These are phyloP conservation scores for Cladobotryum mycophilum DNA, from an alignment of 2,329 filamentous ascomycete genomes.

Conservation along the genomic window DNA sequence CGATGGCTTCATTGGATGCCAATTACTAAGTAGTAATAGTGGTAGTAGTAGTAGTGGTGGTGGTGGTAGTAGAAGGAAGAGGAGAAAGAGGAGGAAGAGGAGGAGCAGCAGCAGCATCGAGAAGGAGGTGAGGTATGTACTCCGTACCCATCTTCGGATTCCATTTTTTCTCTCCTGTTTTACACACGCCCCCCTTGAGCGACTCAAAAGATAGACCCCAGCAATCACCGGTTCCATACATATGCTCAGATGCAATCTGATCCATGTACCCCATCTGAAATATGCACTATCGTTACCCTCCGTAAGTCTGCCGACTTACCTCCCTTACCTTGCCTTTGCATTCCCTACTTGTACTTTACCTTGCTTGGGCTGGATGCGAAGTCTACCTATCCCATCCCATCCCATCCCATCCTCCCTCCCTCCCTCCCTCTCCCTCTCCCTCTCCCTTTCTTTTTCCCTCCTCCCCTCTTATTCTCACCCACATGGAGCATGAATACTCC, in stretches of 20 bases:
- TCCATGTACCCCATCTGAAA: no score
- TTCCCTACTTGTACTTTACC: no score
- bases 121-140: neutral
- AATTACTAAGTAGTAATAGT: no score
- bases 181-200: neutral
- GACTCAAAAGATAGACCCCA: no score
- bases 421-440: neutral
- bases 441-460: neutral
- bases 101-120: no score
- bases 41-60: no score
- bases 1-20: conserved; percentile 7
- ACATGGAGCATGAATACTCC: conserved; percentile 2
- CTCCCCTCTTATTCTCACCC: neutral
- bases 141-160: neutral
- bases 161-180: neutral
- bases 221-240: neutral
- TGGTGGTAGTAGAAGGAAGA: no score
- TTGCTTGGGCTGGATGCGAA: neutral
- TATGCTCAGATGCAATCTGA: neutral
- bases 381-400: neutral
- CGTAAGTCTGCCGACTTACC: neutral
- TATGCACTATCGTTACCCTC: no score
- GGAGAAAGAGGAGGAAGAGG: no score
- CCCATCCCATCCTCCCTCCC: neutral
- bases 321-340: neutral